Base-by-base conservation (phyloP, 2,329 filamentous ascomycete genomes). In the Pestalotiopsis sp. region DNA sequence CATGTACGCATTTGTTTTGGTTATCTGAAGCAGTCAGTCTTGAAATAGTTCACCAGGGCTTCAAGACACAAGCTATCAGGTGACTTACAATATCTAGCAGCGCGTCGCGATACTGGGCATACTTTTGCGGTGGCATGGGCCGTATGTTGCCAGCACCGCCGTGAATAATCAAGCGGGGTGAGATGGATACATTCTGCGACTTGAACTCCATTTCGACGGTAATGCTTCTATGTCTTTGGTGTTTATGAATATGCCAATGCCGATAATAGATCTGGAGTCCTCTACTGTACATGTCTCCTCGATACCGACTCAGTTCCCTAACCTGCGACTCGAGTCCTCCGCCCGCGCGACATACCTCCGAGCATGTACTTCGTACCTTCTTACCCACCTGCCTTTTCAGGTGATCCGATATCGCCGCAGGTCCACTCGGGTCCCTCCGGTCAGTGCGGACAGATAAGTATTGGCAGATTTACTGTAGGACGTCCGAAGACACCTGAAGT, bases 81-180 rank as follows among this genome's bases (percentile, higher is more conserved):
- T 6, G 52, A 45, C 83, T 78, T 72, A 93, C 88, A 73, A 93
- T 92, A 2, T 80, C 80, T 23, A 91, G 81, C 20, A 94, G 85
- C 0, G 91, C 87, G 31, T 81, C 73, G 65, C 89, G 87, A 79
- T 91, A 92, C 66, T 83, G 79, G 13, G 79, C 75, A 74, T 91
- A 92, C 69, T 87, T 84, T 20, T 86, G 82, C 0, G 86, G 86
- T 3, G 89, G 83, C 55, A 92, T 85, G 3, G 87, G 90, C 31
- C 84, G 84, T 72, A 93, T 90, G 75, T 91, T 91, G 62, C 92
- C 92, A 2, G 92, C 92, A 41, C 92, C 92, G 75, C 92, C 92
- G 74, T 93, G 91, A 74, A 93, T 88, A 75, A 93, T 91, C 39
- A 93, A 77, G 11, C 89, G 85, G 3, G 91, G 90, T 74, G 82